Percentiles rank a stretch among this genome's conserved stretches.
phyloP scores from a whole-genome alignment of 1,284 basidiomycete species.

The Ceratobasidium sp. region DNA sequence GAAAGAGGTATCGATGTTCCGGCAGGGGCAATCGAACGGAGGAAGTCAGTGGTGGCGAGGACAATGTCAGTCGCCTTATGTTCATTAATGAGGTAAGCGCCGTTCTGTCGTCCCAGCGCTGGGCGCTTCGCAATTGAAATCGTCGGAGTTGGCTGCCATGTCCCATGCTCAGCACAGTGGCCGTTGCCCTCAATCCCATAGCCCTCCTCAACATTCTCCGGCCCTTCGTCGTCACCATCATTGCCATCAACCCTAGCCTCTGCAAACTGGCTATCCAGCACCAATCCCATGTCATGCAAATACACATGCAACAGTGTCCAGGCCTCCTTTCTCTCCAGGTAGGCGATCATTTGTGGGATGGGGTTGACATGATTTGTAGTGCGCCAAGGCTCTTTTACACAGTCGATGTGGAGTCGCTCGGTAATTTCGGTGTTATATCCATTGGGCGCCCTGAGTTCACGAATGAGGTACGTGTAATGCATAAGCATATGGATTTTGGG shows the following conservation, averaged over 20 bases:
- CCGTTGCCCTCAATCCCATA: no score
- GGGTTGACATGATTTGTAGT: background rate
- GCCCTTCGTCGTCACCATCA: background rate
- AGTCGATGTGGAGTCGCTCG: background rate
- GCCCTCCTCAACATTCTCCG: no score
- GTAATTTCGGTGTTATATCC: background rate
- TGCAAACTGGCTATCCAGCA: background rate
- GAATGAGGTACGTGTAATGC: background rate
- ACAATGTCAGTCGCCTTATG: constrained; percentile 5
- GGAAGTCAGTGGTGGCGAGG: background rate
- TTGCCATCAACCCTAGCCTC: background rate
- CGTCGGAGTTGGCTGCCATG: no score
- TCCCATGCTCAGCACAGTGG: no score
- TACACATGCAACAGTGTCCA: background rate
- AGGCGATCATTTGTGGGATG: background rate
- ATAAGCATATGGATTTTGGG: constrained; percentile 42
- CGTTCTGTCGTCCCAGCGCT: background rate
- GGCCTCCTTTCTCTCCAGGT: background rate
- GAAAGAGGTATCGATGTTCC: background rate
- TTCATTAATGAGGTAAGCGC: constrained; percentile 13
- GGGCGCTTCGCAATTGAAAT: no score
- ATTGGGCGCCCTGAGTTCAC: background rate
- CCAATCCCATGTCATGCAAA: background rate
- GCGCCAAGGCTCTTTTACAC: background rate
- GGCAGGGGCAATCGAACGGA: background rate